phyloP scores from a whole-genome alignment of 2,329 filamentous ascomycete species.

The Alternaria incomplexa region DNA sequence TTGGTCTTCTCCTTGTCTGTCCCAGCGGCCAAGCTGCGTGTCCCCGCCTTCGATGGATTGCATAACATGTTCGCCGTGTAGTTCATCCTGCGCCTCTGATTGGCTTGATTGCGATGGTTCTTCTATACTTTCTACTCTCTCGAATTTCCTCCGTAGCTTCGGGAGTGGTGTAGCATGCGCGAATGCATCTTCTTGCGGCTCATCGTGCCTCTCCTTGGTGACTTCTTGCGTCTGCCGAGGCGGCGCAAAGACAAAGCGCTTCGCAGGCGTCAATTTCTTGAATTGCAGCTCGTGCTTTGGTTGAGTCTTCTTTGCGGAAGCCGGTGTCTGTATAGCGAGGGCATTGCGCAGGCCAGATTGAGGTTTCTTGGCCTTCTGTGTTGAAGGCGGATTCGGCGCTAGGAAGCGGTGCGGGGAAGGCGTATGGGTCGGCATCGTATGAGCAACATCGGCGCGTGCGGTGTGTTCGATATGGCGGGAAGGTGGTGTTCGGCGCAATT shows the following conservation, averaged over 20 bases:
- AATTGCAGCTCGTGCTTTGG: slow-evolving; percentile 5
- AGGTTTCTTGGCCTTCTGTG: slow-evolving; percentile 29
- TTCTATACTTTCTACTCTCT: slow-evolving; percentile 45
- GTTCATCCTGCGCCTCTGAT: slow-evolving; percentile 6
- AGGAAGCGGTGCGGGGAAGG: slow-evolving; percentile 46
- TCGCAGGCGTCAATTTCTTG: slow-evolving; percentile 36
- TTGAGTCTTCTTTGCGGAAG: not conserved
- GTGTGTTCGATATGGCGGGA: not conserved
- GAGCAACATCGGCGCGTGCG: not conserved
- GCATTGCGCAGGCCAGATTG: slow-evolving; percentile 32
- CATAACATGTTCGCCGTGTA: slow-evolving; percentile 6
- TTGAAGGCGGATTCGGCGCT: slow-evolving; percentile 22
- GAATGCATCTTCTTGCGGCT: not conserved
- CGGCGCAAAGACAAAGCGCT: slow-evolving; percentile 39
- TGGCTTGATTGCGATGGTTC: slow-evolving; percentile 33
- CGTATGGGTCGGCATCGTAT: slow-evolving; percentile 33
- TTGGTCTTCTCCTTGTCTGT: slow-evolving; percentile 9
- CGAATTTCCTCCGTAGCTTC: slow-evolving; percentile 24
- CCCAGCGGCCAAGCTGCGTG: slow-evolving; percentile 3
- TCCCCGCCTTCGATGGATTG: slow-evolving; percentile 21
- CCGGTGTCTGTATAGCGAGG: slow-evolving; percentile 19
- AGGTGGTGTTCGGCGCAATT: not conserved
- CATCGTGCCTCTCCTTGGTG: slow-evolving; percentile 6
- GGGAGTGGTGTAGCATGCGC: slow-evolving; percentile 18
- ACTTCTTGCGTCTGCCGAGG: slow-evolving; percentile 9